Conservation (phyloP, 2,329 filamentous ascomycete species). For the Trichoderma sp. region DNA sequence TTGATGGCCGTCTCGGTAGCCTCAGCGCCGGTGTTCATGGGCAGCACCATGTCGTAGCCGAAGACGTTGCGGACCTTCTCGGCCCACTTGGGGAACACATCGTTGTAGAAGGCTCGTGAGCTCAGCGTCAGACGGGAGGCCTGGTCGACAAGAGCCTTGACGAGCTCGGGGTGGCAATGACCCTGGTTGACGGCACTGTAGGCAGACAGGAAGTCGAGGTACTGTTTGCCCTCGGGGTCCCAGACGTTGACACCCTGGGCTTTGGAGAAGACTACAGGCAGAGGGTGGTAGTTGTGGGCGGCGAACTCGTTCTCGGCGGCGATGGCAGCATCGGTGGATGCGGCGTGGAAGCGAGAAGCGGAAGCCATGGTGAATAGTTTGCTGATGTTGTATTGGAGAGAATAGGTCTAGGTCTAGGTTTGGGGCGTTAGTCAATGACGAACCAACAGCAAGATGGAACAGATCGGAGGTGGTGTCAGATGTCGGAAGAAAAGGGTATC, state of each 20-base stretch:
- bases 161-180: slow-evolving; percentile 94
- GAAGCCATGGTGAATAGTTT: slow-evolving; percentile 51
- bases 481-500: neutral
- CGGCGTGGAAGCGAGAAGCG: slow-evolving; percentile 66
- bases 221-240: slow-evolving; percentile 94
- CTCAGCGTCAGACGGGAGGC: slow-evolving; percentile 87
- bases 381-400: neutral
- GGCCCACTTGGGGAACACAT: slow-evolving; percentile 95
- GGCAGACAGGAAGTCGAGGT: slow-evolving; percentile 96
- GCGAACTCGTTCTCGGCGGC: slow-evolving; percentile 78
- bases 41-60: slow-evolving; percentile 95
- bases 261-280: slow-evolving; percentile 88
- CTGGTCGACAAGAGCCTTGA: slow-evolving; percentile 88
- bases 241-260: slow-evolving; percentile 87
- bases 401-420: neutral
- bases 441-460: neutral
- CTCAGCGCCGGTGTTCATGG: slow-evolving; percentile 98
- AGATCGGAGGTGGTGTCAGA: neutral
- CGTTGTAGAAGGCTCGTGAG: slow-evolving; percentile 95
- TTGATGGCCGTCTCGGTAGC: slow-evolving; percentile 96
- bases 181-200: slow-evolving; percentile 99
- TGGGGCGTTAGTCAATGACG: neutral
- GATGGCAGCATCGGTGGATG: slow-evolving; percentile 79
- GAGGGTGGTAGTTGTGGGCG: slow-evolving; percentile 97
- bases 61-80: slow-evolving; percentile 88